Percentiles rank a stretch among this genome's conserved stretches.
phyloP scores from a whole-genome alignment of 306 rosid genomes.

The Hippophae tibetana region DNA sequence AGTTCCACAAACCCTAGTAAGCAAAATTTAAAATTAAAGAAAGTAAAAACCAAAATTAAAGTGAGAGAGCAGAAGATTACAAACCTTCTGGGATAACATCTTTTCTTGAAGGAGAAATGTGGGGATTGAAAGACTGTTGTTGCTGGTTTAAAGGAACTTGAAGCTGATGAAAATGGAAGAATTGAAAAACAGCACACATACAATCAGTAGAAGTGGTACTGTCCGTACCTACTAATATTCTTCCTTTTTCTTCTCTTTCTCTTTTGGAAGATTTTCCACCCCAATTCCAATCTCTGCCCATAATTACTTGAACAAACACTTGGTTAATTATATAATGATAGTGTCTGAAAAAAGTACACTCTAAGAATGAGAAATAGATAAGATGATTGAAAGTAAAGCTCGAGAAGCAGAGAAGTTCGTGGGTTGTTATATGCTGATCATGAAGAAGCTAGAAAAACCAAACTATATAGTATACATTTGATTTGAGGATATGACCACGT shows the following conservation, averaged over 20 bases:
- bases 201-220: constrained; percentile 54
- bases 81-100: constrained; percentile 41
- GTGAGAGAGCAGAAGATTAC: not conserved
- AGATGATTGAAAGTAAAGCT: not conserved
- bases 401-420: constrained; percentile 12
- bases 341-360: not conserved
- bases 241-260: constrained; percentile 17
- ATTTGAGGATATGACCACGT: too few species aligned
- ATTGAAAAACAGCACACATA: constrained; percentile 71
- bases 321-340: not conserved
- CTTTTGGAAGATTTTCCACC: constrained; percentile 42
- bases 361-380: not conserved
- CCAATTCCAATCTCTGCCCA: constrained; percentile 65
- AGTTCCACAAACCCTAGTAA: not conserved
- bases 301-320: constrained; percentile 4
- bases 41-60: not conserved
- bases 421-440: constrained; percentile 15
- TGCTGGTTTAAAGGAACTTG: constrained; percentile 33
- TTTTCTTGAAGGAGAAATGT: constrained; percentile 19
- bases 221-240: not conserved
- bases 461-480: too few species aligned
- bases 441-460: constrained; percentile 2
- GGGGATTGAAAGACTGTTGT: constrained; percentile 22
- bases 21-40: not conserved
- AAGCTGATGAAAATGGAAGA: constrained; percentile 69